Evolutionary conservation across 164 flowering plant genomes (phyloP), one percentile per base, ranked within the genome.

Genomic region (Vitis labrusca): DNA sequence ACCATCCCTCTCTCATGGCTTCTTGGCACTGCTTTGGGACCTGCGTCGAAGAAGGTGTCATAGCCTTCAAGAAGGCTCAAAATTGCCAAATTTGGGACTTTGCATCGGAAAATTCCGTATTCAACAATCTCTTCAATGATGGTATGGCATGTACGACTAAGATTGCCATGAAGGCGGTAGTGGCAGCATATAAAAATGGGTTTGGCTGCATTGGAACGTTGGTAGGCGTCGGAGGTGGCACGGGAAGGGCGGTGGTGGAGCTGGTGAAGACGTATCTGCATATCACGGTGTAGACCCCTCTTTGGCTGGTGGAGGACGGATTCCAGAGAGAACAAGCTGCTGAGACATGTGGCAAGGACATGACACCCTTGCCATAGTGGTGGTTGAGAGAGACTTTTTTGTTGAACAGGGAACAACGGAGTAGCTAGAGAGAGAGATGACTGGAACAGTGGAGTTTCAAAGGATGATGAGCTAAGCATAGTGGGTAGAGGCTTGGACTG

Each of bases 191-290:
- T 30, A 68, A n/a, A 53, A 77, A 76, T 16, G 86, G 86, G n/a
- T 81, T 88, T 27, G 56, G 50, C 1, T 10, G 64, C 16, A 3
- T 85, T 1, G 74, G 72, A 64, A 63, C 84, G 1, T 8, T 88
- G 54, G 85, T 84, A 5, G 88, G 84, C 32, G 85, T 85, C 1
- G 91, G 86, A 5, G 89, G 91, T 6, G 87, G 88, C 6, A 80
- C 68, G 0, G 85, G 91, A 2, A 51, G 62, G 0, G 17, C 66
- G 6, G 10, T 83, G 0, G 65, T 69, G 0, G 78, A 75, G 71
- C 23, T 55, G 0, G 53, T 66, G 9, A 66, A 73, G 30, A 44
- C 56, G 1, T 69, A 64, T 69, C 73, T 70, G 0, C 73, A 53
- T 27, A 68, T 72, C 44, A 19, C 23, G 23, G 23, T 23, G 27